These are phyloP conservation scores for Fusarium dimerum DNA, from an alignment of 2,329 filamentous ascomycete genomes.

Conservation along the genomic window DNA sequence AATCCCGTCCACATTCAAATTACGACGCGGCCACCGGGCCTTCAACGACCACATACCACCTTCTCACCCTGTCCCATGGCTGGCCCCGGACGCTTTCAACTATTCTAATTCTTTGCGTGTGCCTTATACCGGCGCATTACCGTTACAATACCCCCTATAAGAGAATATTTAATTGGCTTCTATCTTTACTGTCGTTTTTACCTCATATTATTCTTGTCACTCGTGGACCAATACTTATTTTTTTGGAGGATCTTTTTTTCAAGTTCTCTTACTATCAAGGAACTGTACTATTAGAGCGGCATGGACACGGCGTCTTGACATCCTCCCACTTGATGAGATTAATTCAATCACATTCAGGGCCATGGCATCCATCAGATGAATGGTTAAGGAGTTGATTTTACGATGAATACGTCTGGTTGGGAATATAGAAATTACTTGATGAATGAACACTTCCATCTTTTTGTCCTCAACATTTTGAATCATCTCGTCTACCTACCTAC, in stretches of 20 bases:
- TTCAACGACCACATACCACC: too few species aligned
- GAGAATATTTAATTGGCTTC: slow-evolving; percentile 25
- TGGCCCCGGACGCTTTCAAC: slow-evolving; percentile 20
- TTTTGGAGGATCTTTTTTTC: slow-evolving; percentile 15
- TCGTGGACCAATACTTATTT: too few species aligned
- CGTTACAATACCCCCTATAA: slow-evolving; percentile 24
- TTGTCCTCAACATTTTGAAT: slow-evolving; percentile 22
- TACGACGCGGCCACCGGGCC: slow-evolving; percentile 5
- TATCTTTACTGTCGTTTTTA: slow-evolving; percentile 2
- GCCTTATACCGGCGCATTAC: slow-evolving; percentile 13
- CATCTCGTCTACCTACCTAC: slow-evolving; percentile 28
- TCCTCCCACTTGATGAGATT: too few species aligned
- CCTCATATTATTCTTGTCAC: too few species aligned
- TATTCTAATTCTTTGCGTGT: slow-evolving; percentile 23
- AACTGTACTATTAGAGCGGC: slow-evolving; percentile 33
- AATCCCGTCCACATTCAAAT: slow-evolving; percentile 8
- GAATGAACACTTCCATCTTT: slow-evolving; percentile 17
- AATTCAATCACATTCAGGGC: too few species aligned
- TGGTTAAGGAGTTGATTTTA: slow-evolving; percentile 11
- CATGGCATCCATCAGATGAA: too few species aligned
- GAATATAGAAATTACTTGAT: slow-evolving; percentile 32
- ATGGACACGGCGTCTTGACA: slow-evolving; percentile 31
- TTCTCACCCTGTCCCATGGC: not conserved
- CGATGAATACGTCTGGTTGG: slow-evolving; percentile 30
- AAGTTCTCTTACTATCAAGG: slow-evolving; percentile 21